These are phyloP conservation scores for Dendrocalamus sinicus DNA, from an alignment of 176 grass and related monocot genomes.

Conservation along the genomic window DNA sequence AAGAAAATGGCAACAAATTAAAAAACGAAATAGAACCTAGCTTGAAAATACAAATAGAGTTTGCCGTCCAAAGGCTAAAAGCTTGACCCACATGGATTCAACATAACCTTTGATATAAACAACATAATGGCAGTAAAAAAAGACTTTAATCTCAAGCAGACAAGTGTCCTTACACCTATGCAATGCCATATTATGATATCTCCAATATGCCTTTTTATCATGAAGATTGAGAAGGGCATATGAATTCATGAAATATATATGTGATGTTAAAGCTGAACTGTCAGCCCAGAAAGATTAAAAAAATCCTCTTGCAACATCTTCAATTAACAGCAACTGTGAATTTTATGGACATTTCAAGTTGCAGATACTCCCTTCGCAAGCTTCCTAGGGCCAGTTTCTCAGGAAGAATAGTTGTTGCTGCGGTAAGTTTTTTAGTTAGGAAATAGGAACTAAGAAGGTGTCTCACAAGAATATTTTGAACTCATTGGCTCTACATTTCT, in stretches of 20 bases:
- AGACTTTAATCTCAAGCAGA: background rate
- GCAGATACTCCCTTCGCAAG: background rate
- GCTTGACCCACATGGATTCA: background rate
- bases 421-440: background rate
- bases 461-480: background rate
- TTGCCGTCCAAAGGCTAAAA: background rate
- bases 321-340: background rate
- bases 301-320: background rate
- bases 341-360: background rate
- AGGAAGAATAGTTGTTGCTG: background rate
- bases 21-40: background rate
- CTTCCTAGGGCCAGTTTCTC: background rate
- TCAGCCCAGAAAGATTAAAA: background rate
- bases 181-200: background rate
- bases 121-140: background rate
- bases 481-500: background rate
- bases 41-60: background rate
- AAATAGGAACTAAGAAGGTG: conserved; percentile 2
- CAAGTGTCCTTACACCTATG: background rate
- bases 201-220: background rate
- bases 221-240: conserved; percentile 3
- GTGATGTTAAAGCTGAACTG: conserved; percentile 2
- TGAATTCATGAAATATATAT: background rate
- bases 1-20: background rate
- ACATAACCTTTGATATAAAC: background rate